Evolutionary conservation across 352 stramenopile species (phyloP), one percentile per base, ranked within the genome.

Genomic region (Phytophthora sp.): DNA sequence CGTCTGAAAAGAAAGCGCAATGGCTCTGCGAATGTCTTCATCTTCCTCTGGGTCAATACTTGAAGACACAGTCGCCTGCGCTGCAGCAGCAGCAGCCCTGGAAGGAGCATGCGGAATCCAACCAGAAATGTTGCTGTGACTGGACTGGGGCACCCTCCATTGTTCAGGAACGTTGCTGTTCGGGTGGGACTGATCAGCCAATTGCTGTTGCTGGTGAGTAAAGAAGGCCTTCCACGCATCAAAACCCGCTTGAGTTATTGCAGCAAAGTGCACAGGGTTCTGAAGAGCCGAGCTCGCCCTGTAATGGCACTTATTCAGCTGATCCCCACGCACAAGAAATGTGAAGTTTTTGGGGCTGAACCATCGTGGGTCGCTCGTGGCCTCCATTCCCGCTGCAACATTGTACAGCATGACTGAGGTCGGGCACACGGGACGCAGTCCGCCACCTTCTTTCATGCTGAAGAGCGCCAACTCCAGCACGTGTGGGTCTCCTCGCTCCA

Each of bases 381-480:
- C 56, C 24, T 66, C 51, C 63, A 91, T 74, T 9, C 81, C 84
- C 24, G 57, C 57, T 16, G 74, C 73, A 21, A 89, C 73, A 15
- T 86, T 83, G 46, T 82, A 91, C 15, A 94, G 45, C 56, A 91
- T 69, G 18, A 91, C 82, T 1, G 76, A 77, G 16, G 64, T 77
- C 16, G 86, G 86, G 20, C 80, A 84, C 44, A 80, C 78, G 1
- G 82, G 81, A 1, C 85, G 80, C 27, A 74, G 57, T 4, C 65
- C 64, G 11, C 68, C 69, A 6, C 62, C 71, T 23, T 80, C 71
- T 39, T 77, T 69, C 71, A 88, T 80, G 20, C 64, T 77, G 39
- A 91, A 94, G 9, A 93, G 75, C 23, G 82, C 84, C n/a, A 94
- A 63, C 68, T 95, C 85, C 7, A 94, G 54, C 0, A 90, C 60